Percentiles rank a stretch among this genome's conserved stretches.
phyloP scores from a whole-genome alignment of 805 yeast genomes.

The Scheffersomyces stipitis region DNA sequence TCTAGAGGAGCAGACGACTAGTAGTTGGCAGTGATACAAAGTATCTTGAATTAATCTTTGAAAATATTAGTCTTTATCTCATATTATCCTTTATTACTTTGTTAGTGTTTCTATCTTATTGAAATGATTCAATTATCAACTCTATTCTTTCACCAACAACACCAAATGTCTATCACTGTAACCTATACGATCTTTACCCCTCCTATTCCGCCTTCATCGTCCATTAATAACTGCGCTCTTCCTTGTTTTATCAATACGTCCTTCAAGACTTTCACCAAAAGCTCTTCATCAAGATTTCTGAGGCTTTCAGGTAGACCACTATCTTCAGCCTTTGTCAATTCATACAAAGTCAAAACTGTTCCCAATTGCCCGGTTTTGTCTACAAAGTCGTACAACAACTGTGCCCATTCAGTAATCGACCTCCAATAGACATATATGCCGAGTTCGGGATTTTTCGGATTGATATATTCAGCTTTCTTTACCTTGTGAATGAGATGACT shows the following conservation, averaged over 20 bases:
- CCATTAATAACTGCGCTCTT: slow-evolving; percentile 71
- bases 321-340: slow-evolving; percentile 59
- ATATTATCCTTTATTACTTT: too few relatives aligned
- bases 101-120: too few relatives aligned
- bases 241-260: slow-evolving; percentile 63
- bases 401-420: slow-evolving; percentile 52
- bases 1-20: too few relatives aligned
- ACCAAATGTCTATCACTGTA: too few relatives aligned
- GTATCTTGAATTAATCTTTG: background rate
- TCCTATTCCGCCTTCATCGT: slow-evolving; percentile 61
- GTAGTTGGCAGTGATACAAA: too few relatives aligned
- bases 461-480: slow-evolving; percentile 57
- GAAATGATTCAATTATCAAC: too few relatives aligned
- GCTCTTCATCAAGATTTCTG: slow-evolving; percentile 55
- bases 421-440: slow-evolving; percentile 64
- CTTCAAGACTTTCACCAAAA: slow-evolving; percentile 53
- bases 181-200: slow-evolving; percentile 76
- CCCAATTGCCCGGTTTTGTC: slow-evolving; percentile 78
- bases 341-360: slow-evolving; percentile 78
- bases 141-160: too few relatives aligned
- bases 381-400: slow-evolving; percentile 30
- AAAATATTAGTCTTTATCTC: too few relatives aligned
- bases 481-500: slow-evolving; percentile 50
- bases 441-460: slow-evolving; percentile 53
- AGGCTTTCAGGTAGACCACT: slow-evolving; percentile 56